Evolutionary conservation across 2,329 filamentous ascomycete species (phyloP).

Genomic region (Amphichorda felina): DNA sequence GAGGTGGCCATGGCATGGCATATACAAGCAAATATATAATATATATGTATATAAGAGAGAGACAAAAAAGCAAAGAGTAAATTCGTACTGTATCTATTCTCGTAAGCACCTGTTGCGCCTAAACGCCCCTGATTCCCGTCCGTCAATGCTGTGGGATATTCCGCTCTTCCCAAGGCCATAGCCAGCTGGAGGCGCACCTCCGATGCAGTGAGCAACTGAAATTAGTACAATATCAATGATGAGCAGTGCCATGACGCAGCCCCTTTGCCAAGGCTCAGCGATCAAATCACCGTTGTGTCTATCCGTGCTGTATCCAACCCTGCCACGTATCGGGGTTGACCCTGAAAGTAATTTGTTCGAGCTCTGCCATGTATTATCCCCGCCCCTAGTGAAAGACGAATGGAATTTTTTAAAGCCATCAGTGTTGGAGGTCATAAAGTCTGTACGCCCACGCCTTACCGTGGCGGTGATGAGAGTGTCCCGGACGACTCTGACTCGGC

Average conservation of each 20-base stretch:
- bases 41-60: too few relatives aligned
- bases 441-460: neutral
- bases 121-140: neutral
- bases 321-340: too few relatives aligned
- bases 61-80: too few relatives aligned
- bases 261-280: neutral
- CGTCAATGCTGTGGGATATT: neutral
- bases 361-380: too few relatives aligned
- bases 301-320: neutral
- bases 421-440: too few relatives aligned
- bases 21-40: too few relatives aligned
- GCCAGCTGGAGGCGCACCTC: neutral
- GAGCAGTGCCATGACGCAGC: too few relatives aligned
- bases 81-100: neutral
- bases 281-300: neutral
- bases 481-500: slow-evolving; percentile 45
- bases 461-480: slow-evolving; percentile 41
- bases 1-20: too few relatives aligned
- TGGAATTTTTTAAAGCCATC: too few relatives aligned
- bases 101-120: neutral
- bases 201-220: neutral
- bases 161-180: slow-evolving; percentile 1
- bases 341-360: too few relatives aligned
- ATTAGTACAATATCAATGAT: neutral
- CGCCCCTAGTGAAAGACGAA: too few relatives aligned